Percentiles rank a stretch among this genome's conserved stretches.
Conservation (phyloP, 257 asterid species). For the Fraxinus excelsior region DNA sequence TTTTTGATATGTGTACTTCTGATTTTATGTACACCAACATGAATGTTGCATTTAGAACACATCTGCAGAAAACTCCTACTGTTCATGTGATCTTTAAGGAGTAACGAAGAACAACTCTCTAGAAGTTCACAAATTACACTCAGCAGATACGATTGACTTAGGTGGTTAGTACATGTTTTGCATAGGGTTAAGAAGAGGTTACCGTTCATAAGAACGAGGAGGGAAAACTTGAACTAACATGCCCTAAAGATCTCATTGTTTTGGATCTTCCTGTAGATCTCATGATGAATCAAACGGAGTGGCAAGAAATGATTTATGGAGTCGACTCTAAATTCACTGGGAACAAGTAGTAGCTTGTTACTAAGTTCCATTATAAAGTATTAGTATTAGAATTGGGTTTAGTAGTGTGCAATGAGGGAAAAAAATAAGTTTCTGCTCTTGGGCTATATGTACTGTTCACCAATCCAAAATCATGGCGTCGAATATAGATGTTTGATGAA, state of each 20-base stretch:
- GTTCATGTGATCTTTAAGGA: not conserved
- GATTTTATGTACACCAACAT: not conserved
- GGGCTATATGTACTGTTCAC: not conserved
- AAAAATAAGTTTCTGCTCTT: too few species aligned
- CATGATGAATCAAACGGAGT: not conserved
- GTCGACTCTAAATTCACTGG: not conserved
- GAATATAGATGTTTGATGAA: not conserved
- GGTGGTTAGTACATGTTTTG: not conserved
- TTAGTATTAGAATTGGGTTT: not conserved
- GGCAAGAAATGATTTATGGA: not conserved
- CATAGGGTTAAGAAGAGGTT: not conserved
- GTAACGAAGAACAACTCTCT: not conserved
- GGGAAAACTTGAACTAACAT: not conserved
- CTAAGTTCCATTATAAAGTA: not conserved
- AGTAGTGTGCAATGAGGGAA: not conserved
- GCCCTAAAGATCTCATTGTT: not conserved
- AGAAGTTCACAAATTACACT: not conserved
- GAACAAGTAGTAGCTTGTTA: not conserved
- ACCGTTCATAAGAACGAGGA: not conserved
- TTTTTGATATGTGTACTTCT: not conserved
- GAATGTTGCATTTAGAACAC: not conserved
- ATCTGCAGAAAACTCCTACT: not conserved
- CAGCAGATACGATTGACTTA: not conserved
- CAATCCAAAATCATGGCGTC: too few species aligned
- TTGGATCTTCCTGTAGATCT: conserved; percentile 9